Evolutionary conservation across 495 filamentous ascomycete species (phyloP).

Genomic region (Pyrenopolyporus hunteri): DNA sequence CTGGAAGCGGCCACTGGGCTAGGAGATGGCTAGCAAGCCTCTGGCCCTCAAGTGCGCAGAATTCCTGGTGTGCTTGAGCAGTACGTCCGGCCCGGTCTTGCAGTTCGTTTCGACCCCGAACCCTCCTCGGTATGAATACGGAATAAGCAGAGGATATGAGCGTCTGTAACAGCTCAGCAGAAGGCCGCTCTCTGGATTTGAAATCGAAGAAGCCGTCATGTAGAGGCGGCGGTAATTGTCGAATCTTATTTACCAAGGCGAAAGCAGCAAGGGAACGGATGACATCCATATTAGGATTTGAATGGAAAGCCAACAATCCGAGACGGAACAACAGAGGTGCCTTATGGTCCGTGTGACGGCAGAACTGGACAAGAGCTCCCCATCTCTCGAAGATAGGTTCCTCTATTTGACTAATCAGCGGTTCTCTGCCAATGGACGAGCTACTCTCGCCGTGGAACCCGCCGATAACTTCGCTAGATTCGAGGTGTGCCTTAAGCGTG

Average conservation of each 20-base stretch:
- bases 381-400: conserved; percentile 45
- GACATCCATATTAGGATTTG: conserved; percentile 38
- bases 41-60: conserved; percentile 37
- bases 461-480: conserved; percentile 41
- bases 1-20: conserved; percentile 45
- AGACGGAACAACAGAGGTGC: conserved; percentile 43
- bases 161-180: conserved; percentile 35
- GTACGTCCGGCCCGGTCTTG: conserved; percentile 21
- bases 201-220: conserved; percentile 42
- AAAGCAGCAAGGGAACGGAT: conserved; percentile 44
- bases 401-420: conserved; percentile 44
- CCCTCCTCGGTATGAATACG: conserved; percentile 3
- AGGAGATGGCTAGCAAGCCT: conserved; percentile 38
- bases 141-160: conserved; percentile 23
- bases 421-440: conserved; percentile 26
- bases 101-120: not conserved
- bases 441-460: conserved; percentile 38
- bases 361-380: conserved; percentile 46
- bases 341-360: conserved; percentile 23
- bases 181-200: conserved; percentile 35
- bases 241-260: conserved; percentile 37
- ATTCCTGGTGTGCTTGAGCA: conserved; percentile 34
- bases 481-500: conserved; percentile 37
- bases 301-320: conserved; percentile 29
- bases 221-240: conserved; percentile 34